phyloP scores from a whole-genome alignment of 495 filamentous ascomycete species.

The Friedmanniomyces simplex region DNA sequence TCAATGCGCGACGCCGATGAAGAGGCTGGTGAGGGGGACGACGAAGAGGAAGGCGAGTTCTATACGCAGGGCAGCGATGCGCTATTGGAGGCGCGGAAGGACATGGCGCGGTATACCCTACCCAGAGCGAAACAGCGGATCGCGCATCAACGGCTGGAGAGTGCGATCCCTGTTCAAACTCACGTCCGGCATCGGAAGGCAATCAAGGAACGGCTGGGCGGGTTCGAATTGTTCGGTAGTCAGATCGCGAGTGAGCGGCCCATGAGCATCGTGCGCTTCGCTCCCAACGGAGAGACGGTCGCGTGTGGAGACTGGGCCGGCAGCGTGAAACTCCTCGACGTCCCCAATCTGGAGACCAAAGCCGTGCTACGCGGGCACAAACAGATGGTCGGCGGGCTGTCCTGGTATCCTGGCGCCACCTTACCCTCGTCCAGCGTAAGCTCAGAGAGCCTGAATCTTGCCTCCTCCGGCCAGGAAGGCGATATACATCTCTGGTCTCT shows the following conservation, averaged over 20 bases:
- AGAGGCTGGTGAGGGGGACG: slow-evolving; percentile 24
- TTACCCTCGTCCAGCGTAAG: slow-evolving; percentile 58
- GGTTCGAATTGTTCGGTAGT: slow-evolving; percentile 81
- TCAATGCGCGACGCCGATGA: slow-evolving; percentile 39
- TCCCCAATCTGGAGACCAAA: slow-evolving; percentile 72
- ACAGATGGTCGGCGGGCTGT: slow-evolving; percentile 76
- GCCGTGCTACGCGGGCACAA: slow-evolving; percentile 67
- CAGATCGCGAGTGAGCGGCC: slow-evolving; percentile 87
- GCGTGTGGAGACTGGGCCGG: slow-evolving; percentile 90
- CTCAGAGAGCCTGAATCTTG: slow-evolving; percentile 66
- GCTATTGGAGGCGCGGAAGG: slow-evolving; percentile 63
- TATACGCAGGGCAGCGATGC: slow-evolving; percentile 74
- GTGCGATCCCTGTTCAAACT: slow-evolving; percentile 69
- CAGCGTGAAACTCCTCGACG: slow-evolving; percentile 70
- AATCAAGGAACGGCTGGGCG: slow-evolving; percentile 71
- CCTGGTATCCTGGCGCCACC: slow-evolving; percentile 83
- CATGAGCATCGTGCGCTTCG: slow-evolving; percentile 80
- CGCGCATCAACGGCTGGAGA: slow-evolving; percentile 64
- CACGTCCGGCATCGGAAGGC: slow-evolving; percentile 85
- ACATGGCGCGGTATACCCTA: slow-evolving; percentile 77
- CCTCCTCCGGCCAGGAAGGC: slow-evolving; percentile 84
- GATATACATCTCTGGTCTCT: slow-evolving; percentile 86
- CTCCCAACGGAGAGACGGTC: slow-evolving; percentile 71
- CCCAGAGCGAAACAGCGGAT: slow-evolving; percentile 70
- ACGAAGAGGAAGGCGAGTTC: slow-evolving; percentile 68